Base-by-base conservation (phyloP, 2,329 filamentous ascomycete genomes). In the Colletotrichum sp. region DNA sequence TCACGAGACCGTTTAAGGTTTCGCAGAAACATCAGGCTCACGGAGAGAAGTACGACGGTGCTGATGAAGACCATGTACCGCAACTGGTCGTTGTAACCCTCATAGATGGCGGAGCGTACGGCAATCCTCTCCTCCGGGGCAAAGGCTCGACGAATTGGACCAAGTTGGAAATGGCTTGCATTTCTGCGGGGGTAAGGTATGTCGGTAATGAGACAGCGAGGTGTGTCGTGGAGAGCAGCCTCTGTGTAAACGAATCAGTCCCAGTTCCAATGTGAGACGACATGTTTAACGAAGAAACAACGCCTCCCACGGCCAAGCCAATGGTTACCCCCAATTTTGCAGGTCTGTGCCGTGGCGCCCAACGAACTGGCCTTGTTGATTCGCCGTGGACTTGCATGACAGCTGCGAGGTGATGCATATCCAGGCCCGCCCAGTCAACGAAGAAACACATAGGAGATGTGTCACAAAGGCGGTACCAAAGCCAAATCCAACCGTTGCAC, bases 321-420 rank as follows among this genome's bases (percentile, higher is more conserved):
- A 87, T 80, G 3, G 83, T 82, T 3, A 83, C 85, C 85, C 84
- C 3, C 86, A 80, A 52, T 13, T 28, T 84, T 83, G 43, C 85
- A 82, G 39, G 85, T 80, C 71, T 86, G 85, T 6, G 85, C 84
- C 8, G 83, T 78, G 8, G 82, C 80, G 15, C 84, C 84, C 79
- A 86, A 82, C 1, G 79, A 80, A 56, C 85, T 82, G 9, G 80
- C 84, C 83, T 58, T 61, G 48, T 25, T 56, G 10, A 62, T 73
- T 56, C 65, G 56, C 15, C 70, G 25, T 28, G 66, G 25, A 10
- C 39, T 34, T 58, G 55, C 27, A 66, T 61, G 25, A 52, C 39
- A 65, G 25, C 58, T 48, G 71, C 73, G 30, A 25, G 30, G 32
- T 32, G 32, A 52, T 62, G 73, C 79, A 72, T 66, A 83, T 80